Base-by-base conservation (phyloP, 1,284 basidiomycete genomes). In the Xerocomus minutiporus region DNA sequence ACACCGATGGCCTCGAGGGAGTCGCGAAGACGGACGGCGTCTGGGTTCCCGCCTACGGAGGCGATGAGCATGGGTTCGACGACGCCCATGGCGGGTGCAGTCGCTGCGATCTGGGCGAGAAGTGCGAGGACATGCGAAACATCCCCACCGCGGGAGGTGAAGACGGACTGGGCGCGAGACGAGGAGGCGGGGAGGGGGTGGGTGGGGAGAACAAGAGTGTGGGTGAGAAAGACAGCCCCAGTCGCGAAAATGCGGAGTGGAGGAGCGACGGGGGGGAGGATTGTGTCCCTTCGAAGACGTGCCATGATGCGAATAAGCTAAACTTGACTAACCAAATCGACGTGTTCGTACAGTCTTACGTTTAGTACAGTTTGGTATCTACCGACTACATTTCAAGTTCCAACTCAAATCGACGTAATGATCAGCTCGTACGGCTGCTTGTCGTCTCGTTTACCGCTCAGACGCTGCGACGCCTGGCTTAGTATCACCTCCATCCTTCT, bases 181-280 rank as follows among this genome's bases (percentile, higher is more conserved):
- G 76, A 80, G 5, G 77, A 73, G 15, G 75, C 73, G 3, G 84
- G 80, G n/a, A 69, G 67, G 1, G 88, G 87, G 56, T 87, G 78
- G 13, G 75, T 66, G 26, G 81, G 79, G 3, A 91, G 62, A 43
- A 74, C 73, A 41, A 91, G 75, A 0, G 81, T 82, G 65, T 89
- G 82, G 2, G 86, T 88, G 43, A 86, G 69, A 65, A 91, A 91
- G 39, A 91, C 75, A 8, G 88, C 87, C 20, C 88, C 88, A 15
- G 84, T 83, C 7, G 86, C 85, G 42, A 91, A 77, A 26, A 91
- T 80, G 42, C 87, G 83, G 0, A 64, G 53, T 0, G 63, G 61
- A 9, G 67, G 51, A 0, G 58, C 46, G 12, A 54, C 54, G 60
- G 56, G 39, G 60, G 56, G 39, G 60, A 62, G 53, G 61, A 66